These are phyloP conservation scores for Ceratocystis cubensis DNA, from an alignment of 2,329 filamentous ascomycete species.

Conservation along the genomic window DNA sequence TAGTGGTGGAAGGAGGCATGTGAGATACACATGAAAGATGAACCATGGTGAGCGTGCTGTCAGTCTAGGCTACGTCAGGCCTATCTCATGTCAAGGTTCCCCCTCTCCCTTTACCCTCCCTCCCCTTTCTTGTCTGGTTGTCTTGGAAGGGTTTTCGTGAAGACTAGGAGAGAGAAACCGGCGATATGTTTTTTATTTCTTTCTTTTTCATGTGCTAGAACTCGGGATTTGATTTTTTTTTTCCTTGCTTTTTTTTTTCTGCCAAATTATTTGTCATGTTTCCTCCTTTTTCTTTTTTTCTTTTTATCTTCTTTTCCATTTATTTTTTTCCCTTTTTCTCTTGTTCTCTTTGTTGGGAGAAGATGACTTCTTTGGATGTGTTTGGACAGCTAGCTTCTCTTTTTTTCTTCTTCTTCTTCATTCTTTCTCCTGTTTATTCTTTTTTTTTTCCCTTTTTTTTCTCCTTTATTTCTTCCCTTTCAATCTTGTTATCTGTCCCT, in stretches of 20 bases:
- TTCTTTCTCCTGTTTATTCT: constrained; percentile 21
- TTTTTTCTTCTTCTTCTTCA: constrained; percentile 19
- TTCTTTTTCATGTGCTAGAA: constrained; percentile 22
- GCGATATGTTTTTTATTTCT: constrained; percentile 23
- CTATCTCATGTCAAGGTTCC: too few relatives aligned
- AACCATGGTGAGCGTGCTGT: too few relatives aligned
- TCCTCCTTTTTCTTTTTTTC: constrained; percentile 22
- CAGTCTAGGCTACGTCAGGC: too few relatives aligned
- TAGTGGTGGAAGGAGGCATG: neutral
- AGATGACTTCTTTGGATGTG: constrained; percentile 21
- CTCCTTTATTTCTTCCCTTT: constrained; percentile 22
- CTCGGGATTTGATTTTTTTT: constrained; percentile 18
- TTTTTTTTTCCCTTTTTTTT: constrained; percentile 22
- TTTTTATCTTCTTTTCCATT: constrained; percentile 18
- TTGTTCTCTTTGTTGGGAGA: constrained; percentile 20
- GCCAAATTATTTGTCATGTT: constrained; percentile 20
- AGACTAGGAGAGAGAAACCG: constrained; percentile 12
- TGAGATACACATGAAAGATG: too few relatives aligned
- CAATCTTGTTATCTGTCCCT: neutral
- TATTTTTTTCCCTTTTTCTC: constrained; percentile 21
- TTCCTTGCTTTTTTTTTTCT: constrained; percentile 21
- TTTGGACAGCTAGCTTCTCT: constrained; percentile 8
- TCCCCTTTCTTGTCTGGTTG: too few relatives aligned
- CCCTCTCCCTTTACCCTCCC: too few relatives aligned
- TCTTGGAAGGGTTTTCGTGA: too few relatives aligned